These are phyloP conservation scores for Heteromeles arbutifolia DNA, from an alignment of 306 rosid genomes.

Conservation along the genomic window DNA sequence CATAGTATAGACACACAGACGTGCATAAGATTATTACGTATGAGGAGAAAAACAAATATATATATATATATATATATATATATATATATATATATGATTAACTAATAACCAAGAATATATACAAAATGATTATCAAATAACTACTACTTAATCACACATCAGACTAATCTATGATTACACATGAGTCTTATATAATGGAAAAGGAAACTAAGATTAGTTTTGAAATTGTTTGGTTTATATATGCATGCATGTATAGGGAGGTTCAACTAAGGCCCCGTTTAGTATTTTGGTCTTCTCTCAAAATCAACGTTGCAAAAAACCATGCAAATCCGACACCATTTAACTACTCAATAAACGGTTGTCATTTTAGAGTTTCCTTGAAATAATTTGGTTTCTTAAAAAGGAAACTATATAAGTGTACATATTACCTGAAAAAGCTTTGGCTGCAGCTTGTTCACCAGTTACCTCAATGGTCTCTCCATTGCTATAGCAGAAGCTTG, in stretches of 20 bases:
- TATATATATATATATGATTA: background rate
- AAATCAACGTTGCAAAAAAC: background rate
- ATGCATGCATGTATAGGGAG: no score
- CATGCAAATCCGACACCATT: background rate
- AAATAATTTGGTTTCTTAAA: background rate
- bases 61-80: no score
- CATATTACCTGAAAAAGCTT: conserved; percentile 17
- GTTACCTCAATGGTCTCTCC: background rate
- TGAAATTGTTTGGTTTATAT: background rate
- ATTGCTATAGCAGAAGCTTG: conserved; percentile 15
- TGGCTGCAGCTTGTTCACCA: background rate
- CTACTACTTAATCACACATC: no score
- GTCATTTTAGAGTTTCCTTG: background rate
- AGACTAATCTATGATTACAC: no score
- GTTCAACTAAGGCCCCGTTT: no score
- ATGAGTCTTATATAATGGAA: background rate
- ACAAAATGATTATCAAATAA: no score
- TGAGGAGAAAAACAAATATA: background rate
- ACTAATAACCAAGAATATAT: background rate
- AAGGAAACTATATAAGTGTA: background rate
- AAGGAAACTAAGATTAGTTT: background rate
- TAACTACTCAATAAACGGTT: no score
- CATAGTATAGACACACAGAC: background rate
- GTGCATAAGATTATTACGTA: background rate
- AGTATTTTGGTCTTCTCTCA: no score